Conservation (phyloP, 2,329 filamentous ascomycete species). For the Tolypocladium endophyticum region DNA sequence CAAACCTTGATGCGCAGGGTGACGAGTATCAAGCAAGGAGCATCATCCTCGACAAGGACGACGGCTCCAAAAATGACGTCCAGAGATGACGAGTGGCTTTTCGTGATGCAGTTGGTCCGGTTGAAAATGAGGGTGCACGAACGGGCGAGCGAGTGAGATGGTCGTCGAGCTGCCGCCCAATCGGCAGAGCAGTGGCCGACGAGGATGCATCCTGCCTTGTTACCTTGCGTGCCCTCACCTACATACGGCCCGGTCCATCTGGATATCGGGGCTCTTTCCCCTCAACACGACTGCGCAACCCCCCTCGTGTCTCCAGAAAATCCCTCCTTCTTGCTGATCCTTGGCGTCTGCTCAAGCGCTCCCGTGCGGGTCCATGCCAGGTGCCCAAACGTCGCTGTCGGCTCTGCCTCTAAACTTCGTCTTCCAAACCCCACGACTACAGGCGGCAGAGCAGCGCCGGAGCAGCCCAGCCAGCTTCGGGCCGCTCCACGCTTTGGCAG, state of each 20-base stretch:
- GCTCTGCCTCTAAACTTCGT: neutral
- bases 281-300: neutral
- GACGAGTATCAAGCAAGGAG: neutral
- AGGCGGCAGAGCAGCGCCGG: neutral
- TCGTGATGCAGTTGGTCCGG: neutral
- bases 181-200: neutral
- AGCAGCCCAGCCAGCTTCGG: neutral
- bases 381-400: neutral
- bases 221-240: neutral
- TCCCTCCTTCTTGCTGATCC: neutral
- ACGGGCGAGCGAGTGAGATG: neutral
- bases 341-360: too few relatives aligned
- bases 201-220: neutral
- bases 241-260: neutral
- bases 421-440: neutral
- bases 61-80: too few relatives aligned
- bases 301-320: neutral
- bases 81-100: neutral
- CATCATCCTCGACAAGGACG: neutral
- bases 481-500: neutral
- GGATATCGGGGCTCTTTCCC: neutral
- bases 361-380: too few relatives aligned
- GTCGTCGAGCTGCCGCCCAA: neutral
- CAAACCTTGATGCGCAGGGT: too few relatives aligned
- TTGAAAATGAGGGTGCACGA: neutral